Evolutionary conservation across 768 basidiomycete genomes (phyloP).

Genomic region (Termitomyces titanicus): DNA sequence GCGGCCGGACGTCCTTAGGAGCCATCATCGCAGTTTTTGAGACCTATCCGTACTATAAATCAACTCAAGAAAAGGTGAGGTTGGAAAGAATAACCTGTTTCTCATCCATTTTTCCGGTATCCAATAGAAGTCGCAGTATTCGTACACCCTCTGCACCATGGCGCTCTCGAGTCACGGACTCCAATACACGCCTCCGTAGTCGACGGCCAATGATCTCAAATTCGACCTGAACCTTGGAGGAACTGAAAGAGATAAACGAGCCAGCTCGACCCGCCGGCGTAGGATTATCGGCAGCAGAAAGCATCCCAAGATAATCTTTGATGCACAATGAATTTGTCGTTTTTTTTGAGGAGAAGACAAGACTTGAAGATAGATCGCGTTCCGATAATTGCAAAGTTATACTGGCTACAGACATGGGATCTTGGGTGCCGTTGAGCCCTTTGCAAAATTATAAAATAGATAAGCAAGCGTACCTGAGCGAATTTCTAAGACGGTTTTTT

Average conservation of each 20-base stretch:
- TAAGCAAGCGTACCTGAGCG: constrained; percentile 49
- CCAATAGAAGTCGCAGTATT: constrained; percentile 72
- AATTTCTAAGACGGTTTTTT: constrained; percentile 55
- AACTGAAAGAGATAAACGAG: constrained; percentile 67
- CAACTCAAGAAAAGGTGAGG: neutral
- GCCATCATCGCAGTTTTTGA: constrained; percentile 93
- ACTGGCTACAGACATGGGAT: constrained; percentile 61
- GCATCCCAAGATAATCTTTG: constrained; percentile 78
- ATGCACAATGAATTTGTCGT: constrained; percentile 56
- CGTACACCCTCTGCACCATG: constrained; percentile 83
- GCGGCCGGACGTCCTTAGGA: constrained; percentile 78
- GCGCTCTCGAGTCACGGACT: constrained; percentile 76
- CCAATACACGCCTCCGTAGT: constrained; percentile 67
- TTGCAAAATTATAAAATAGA: neutral
- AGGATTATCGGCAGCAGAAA: constrained; percentile 81
- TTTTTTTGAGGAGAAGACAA: constrained; percentile 54
- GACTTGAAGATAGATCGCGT: constrained; percentile 57
- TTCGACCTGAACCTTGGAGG: constrained; percentile 76
- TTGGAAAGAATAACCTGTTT: constrained; percentile 66
- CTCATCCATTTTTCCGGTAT: constrained; percentile 91
- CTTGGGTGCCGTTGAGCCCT: constrained; percentile 30
- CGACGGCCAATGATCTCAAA: constrained; percentile 70
- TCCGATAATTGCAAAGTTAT: constrained; percentile 64
- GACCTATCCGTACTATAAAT: constrained; percentile 47
- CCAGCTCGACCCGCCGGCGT: constrained; percentile 64